A percentile compares a stretch with the other conserved stretches of the same genome.
These are phyloP conservation scores for Mycena metata DNA, from an alignment of 768 basidiomycete species.

Conservation along the genomic window DNA sequence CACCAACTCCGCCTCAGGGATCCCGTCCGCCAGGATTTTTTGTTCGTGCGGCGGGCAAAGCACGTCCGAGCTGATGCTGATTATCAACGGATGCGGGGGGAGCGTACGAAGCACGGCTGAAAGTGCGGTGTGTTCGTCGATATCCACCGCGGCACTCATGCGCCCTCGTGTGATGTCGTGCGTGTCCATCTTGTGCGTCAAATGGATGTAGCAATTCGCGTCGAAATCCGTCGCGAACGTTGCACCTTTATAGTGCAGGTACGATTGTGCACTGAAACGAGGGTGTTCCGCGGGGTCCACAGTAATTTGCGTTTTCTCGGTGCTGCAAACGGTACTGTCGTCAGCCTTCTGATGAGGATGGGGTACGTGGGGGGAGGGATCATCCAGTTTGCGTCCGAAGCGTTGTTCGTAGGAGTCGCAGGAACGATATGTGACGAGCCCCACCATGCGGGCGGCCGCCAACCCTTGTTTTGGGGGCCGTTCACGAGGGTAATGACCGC, in stretches of 20 bases:
- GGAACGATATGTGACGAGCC: conserved; percentile 92
- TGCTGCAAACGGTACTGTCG: conserved; percentile 61
- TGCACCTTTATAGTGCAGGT: conserved; percentile 96
- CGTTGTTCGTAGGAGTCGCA: conserved; percentile 93
- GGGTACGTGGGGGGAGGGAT: conserved; percentile 49
- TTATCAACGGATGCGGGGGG: conserved; percentile 83
- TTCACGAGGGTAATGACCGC: conserved; percentile 80
- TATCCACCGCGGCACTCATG: conserved; percentile 29
- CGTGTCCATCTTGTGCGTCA: conserved; percentile 93
- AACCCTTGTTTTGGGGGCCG: conserved; percentile 86
- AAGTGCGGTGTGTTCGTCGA: conserved; percentile 56
- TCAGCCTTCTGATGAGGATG: conserved; percentile 47
- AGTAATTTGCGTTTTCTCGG: conserved; percentile 28
- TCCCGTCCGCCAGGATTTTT: conserved; percentile 80
- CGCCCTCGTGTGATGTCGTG: conserved; percentile 89
- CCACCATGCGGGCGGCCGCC: conserved; percentile 94
- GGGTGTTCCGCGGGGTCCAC: conserved; percentile 84
- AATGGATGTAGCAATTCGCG: conserved; percentile 90
- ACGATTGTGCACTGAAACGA: conserved; percentile 94
- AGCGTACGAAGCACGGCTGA: conserved; percentile 73
- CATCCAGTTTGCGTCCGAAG: conserved; percentile 81
- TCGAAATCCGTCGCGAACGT: conserved; percentile 97
- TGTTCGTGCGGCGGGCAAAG: conserved; percentile 94
- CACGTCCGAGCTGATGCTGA: conserved; percentile 94
- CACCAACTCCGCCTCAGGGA: conserved; percentile 85